Conservation (phyloP, 768 basidiomycete genomes). For the Serpula lacrymans region DNA sequence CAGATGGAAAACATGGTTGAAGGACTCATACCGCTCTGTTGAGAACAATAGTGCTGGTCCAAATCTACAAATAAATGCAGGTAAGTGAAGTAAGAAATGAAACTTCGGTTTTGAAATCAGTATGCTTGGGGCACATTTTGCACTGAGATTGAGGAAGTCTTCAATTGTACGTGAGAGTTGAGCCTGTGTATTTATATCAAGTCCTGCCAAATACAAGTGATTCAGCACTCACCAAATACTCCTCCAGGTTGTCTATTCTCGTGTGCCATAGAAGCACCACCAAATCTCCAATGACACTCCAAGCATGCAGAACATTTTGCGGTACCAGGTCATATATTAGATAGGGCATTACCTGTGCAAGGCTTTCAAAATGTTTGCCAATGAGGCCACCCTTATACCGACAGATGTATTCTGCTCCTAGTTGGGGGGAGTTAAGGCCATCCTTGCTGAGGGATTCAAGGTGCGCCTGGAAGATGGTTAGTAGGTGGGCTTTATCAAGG, state of each 20-base stretch:
- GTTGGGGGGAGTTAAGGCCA: constrained; percentile 19
- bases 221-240: constrained; percentile 21
- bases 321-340: constrained; percentile 23
- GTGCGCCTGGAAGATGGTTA: constrained; percentile 13
- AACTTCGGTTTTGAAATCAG: constrained; percentile 22
- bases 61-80: constrained; percentile 19
- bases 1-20: constrained; percentile 35
- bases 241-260: constrained; percentile 17
- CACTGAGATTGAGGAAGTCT: constrained; percentile 10
- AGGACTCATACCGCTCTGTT: constrained; percentile 38
- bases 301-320: constrained; percentile 12
- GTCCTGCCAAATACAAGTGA: no score
- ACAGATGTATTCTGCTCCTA: constrained; percentile 25
- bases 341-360: constrained; percentile 19
- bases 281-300: constrained; percentile 19
- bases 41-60: constrained; percentile 31
- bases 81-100: constrained; percentile 22
- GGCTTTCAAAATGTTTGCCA: no score
- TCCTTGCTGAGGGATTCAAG: constrained; percentile 14
- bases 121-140: constrained; percentile 15
- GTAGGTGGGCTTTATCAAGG: no score
- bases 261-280: constrained; percentile 27
- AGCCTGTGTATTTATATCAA: constrained; percentile 7
- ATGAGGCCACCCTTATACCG: constrained; percentile 21
- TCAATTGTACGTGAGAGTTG: constrained; percentile 15